These are phyloP conservation scores for Paraphoma chrysanthemicola DNA, from an alignment of 2,329 filamentous ascomycete species.

Conservation along the genomic window DNA sequence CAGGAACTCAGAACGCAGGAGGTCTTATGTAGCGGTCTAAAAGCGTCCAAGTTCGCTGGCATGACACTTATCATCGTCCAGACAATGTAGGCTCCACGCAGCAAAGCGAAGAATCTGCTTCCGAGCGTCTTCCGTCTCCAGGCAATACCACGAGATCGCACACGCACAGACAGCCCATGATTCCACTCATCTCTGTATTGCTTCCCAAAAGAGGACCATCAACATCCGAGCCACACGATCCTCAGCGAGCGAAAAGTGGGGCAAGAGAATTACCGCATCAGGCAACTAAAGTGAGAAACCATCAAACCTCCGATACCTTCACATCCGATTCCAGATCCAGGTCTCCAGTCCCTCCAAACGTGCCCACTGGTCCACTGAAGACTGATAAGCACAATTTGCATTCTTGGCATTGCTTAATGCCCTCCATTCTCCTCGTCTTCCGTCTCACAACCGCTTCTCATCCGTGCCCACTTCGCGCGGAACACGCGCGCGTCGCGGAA, in stretches of 20 bases:
- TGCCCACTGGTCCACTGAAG: background rate
- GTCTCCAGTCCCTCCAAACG: too few relatives aligned
- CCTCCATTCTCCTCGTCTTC: background rate
- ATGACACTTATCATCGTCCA: too few relatives aligned
- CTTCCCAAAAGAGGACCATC: background rate
- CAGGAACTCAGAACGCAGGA: background rate
- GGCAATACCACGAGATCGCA: too few relatives aligned
- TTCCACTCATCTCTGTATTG: background rate
- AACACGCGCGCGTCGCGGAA: background rate
- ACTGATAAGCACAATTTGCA: background rate
- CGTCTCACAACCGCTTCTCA: background rate
- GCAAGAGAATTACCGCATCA: background rate
- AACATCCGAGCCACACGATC: background rate
- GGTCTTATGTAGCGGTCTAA: background rate
- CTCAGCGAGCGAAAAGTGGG: background rate
- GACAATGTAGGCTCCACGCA: too few relatives aligned
- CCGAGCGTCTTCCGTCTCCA: too few relatives aligned
- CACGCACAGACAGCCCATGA: too few relatives aligned
- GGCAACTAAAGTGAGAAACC: constrained; percentile 20
- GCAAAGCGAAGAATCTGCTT: too few relatives aligned
- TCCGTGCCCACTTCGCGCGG: background rate
- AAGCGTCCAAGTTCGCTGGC: too few relatives aligned
- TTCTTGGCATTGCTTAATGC: background rate
- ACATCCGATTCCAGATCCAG: too few relatives aligned
- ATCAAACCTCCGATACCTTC: background rate